These are phyloP conservation scores for Elsinoe fawcettii DNA, from an alignment of 2,329 filamentous ascomycete species.

Conservation along the genomic window DNA sequence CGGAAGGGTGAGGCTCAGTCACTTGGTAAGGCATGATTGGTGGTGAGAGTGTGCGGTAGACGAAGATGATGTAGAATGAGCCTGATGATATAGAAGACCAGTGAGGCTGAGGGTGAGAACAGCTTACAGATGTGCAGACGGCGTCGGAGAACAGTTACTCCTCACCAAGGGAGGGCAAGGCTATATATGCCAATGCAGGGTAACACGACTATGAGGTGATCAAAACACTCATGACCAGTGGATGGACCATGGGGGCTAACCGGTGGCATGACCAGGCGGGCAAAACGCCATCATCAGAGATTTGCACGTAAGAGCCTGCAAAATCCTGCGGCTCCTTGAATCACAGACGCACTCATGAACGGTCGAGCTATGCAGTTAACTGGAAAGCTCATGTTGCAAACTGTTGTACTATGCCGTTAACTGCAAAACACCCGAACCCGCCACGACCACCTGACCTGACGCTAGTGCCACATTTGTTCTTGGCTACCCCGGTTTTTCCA, in stretches of 20 bases:
- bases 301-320: conserved; percentile 12
- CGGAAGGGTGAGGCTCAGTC: conserved; percentile 55
- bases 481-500: conserved; percentile 6
- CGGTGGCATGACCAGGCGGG: conserved; percentile 12
- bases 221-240: conserved; percentile 6
- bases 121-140: background rate
- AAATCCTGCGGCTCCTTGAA: conserved; percentile 10
- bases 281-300: conserved; percentile 13
- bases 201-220: conserved; percentile 4
- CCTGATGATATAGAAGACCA: background rate
- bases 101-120: background rate
- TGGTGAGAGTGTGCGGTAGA: background rate
- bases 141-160: background rate
- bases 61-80: background rate
- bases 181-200: conserved; percentile 7
- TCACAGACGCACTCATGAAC: background rate
- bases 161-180: background rate
- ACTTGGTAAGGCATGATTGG: conserved; percentile 43
- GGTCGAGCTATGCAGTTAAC: conserved; percentile 15
- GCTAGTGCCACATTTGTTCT: background rate
- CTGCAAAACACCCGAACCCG: conserved; percentile 2
- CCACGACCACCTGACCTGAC: background rate
- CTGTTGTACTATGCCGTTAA: conserved; percentile 8
- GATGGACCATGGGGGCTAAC: background rate
- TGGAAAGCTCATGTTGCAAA: conserved; percentile 13